phyloP scores from a whole-genome alignment of 2,329 filamentous ascomycete species.

The Gaeumannomyces sp. region DNA sequence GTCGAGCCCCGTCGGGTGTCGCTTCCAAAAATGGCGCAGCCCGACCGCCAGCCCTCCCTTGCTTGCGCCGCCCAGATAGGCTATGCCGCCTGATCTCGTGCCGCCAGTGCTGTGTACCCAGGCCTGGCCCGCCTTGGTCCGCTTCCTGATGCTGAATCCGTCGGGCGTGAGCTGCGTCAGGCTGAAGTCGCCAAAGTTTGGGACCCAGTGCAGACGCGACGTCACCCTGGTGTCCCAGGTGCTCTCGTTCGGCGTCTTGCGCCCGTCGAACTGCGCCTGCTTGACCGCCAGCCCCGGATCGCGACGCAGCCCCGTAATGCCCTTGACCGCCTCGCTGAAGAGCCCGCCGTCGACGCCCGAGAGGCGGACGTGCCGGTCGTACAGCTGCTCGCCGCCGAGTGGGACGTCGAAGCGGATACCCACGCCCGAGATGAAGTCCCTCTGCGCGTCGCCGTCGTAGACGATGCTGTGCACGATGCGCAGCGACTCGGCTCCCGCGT shows the following conservation, averaged over 20 bases:
- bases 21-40: slow-evolving; percentile 57
- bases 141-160: slow-evolving; percentile 54
- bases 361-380: slow-evolving; percentile 53
- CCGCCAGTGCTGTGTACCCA: slow-evolving; percentile 55
- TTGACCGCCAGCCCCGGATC: slow-evolving; percentile 46
- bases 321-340: slow-evolving; percentile 51
- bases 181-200: slow-evolving; percentile 51
- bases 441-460: slow-evolving; percentile 42
- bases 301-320: slow-evolving; percentile 50
- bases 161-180: slow-evolving; percentile 53
- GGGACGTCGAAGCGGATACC: slow-evolving; percentile 52
- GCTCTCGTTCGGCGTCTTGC: slow-evolving; percentile 32
- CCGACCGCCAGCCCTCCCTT: slow-evolving; percentile 53
- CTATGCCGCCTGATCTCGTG: slow-evolving; percentile 48
- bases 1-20: slow-evolving; percentile 53
- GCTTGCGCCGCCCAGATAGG: slow-evolving; percentile 51
- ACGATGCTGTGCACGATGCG: slow-evolving; percentile 50
- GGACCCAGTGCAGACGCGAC: slow-evolving; percentile 47
- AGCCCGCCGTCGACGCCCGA: slow-evolving; percentile 49
- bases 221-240: slow-evolving; percentile 42
- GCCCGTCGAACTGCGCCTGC: slow-evolving; percentile 43
- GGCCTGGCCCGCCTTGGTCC: slow-evolving; percentile 49
- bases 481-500: slow-evolving; percentile 49
- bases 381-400: slow-evolving; percentile 42
- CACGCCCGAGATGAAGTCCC: slow-evolving; percentile 47